phyloP scores from a whole-genome alignment of 306 rosid genomes.

The Citrullus amarus region DNA sequence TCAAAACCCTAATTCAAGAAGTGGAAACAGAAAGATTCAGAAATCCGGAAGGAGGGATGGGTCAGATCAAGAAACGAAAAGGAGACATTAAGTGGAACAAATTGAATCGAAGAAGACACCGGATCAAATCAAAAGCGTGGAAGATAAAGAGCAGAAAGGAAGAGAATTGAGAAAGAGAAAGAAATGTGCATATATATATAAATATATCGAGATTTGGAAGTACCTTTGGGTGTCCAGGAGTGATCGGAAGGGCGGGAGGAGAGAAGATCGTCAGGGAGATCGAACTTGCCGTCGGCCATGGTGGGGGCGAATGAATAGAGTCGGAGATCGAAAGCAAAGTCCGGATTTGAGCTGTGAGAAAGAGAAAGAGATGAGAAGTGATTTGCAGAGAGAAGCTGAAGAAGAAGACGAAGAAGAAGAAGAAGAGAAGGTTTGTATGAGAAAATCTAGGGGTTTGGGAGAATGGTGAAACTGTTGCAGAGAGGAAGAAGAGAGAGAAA shows the following conservation, averaged over 20 bases:
- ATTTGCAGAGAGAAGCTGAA: neutral
- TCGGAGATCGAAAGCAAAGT: neutral
- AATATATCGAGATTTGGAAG: neutral
- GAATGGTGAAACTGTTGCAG: slow-evolving; percentile 9
- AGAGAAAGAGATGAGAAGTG: neutral
- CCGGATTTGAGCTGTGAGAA: neutral
- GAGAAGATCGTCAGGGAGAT: slow-evolving; percentile 43
- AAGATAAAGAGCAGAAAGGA: neutral
- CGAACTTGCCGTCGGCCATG: slow-evolving; percentile 48
- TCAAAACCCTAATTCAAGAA: slow-evolving; percentile 11
- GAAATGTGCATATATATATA: too few species aligned
- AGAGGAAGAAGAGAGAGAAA: neutral
- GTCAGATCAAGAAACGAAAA: slow-evolving; percentile 18
- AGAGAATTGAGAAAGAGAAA: neutral
- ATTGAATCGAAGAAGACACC: neutral
- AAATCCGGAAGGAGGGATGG: neutral
- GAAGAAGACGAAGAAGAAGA: neutral
- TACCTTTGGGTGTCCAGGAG: slow-evolving; percentile 37
- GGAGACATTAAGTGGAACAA: slow-evolving; percentile 9
- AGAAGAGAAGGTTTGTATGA: neutral
- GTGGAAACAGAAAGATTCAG: neutral
- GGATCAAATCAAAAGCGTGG: neutral
- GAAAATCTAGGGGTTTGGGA: slow-evolving; percentile 35
- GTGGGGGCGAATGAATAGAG: neutral
- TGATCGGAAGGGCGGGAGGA: slow-evolving; percentile 36